Base-by-base conservation (phyloP, 164 flowering plant genomes). In the Aristolochia fimbriata region DNA sequence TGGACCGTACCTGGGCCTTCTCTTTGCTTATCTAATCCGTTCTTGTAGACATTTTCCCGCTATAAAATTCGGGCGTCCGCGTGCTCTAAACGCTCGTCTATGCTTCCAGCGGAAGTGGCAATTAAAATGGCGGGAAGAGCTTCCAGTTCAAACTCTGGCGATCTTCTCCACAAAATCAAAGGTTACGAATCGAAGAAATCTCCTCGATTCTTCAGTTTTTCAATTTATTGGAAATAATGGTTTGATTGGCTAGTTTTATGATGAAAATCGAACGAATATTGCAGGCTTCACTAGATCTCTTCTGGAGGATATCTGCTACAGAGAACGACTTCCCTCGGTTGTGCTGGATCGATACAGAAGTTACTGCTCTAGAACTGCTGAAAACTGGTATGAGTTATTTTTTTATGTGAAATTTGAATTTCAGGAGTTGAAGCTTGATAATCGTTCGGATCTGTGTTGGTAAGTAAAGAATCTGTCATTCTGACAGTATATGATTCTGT, bases 281-380 rank as follows among this genome's bases (percentile, higher is more conserved):
- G 55, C 79, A 88, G 96, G 68, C 37, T 66, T 86, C 12, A 80
- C 86, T 41, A 68, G 76, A 55, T 79, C 76, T 43, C 58, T 88
- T 13, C 52, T 88, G n/a, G 70, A 67, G n/a, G 82, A 79, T 76
- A 69, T 88, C 50, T 62, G 74, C 69, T 8, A 49, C 22, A 55
- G 62, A 11, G 81, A 80, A 60, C 74, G 76, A 55, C 75, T 76
- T 47, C 90, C 86, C 16, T 33, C 55, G 22, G 54, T 83, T 46
- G n/a, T 21, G 16, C 72, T 88, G 50, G 73, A 79, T 63, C 79
- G 79, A 5, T 86, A 75, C 74, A 69, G 78, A 30, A 84, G 66
- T 63, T 81, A 84, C 70, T 88, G 96, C 76, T 27, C 78, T 0
- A 73, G 79, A 51, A 45, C 76, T 13, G 59, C 76, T 57, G 80